phyloP scores from a whole-genome alignment of 1,284 basidiomycete genomes.

The Phylloporus gajari region DNA sequence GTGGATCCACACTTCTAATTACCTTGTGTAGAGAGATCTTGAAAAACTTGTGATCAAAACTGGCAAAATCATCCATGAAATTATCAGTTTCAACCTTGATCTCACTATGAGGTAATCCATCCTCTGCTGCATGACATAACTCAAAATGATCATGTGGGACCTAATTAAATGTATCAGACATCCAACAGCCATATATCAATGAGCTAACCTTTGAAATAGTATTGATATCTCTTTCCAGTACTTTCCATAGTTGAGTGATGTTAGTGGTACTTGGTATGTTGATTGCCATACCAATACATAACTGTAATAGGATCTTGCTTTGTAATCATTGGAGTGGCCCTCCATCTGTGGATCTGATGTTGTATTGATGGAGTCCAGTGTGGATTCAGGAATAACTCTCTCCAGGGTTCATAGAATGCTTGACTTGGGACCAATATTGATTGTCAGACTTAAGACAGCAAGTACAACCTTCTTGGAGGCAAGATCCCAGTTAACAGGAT shows the following conservation, averaged over 20 bases:
- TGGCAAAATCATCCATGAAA: slow-evolving; percentile 65
- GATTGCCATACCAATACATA: slow-evolving; percentile 75
- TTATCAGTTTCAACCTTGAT: slow-evolving; percentile 70
- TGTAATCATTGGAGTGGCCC: neutral
- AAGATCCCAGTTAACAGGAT: slow-evolving; percentile 66
- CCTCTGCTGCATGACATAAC: slow-evolving; percentile 46
- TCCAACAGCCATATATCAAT: slow-evolving; percentile 2
- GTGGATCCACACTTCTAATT: slow-evolving; percentile 77
- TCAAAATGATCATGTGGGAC: slow-evolving; percentile 70
- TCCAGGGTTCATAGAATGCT: slow-evolving; percentile 55
- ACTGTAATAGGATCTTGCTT: slow-evolving; percentile 71
- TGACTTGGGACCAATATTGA: slow-evolving; percentile 68
- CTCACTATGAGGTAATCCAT: slow-evolving; percentile 44
- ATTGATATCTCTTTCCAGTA: slow-evolving; percentile 66
- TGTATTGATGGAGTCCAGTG: slow-evolving; percentile 44
- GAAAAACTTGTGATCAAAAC: slow-evolving; percentile 78
- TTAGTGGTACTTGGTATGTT: slow-evolving; percentile 69
- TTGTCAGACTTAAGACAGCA: slow-evolving; percentile 45
- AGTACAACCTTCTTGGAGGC: slow-evolving; percentile 49
- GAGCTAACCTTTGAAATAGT: slow-evolving; percentile 65
- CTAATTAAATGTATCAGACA: slow-evolving; percentile 46
- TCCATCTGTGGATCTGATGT: slow-evolving; percentile 28
- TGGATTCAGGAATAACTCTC: slow-evolving; percentile 44
- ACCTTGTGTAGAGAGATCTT: slow-evolving; percentile 78
- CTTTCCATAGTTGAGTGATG: slow-evolving; percentile 62